These are phyloP conservation scores for Schwanniomyces yamadae DNA, from an alignment of 805 yeast genomes.

Conservation along the genomic window DNA sequence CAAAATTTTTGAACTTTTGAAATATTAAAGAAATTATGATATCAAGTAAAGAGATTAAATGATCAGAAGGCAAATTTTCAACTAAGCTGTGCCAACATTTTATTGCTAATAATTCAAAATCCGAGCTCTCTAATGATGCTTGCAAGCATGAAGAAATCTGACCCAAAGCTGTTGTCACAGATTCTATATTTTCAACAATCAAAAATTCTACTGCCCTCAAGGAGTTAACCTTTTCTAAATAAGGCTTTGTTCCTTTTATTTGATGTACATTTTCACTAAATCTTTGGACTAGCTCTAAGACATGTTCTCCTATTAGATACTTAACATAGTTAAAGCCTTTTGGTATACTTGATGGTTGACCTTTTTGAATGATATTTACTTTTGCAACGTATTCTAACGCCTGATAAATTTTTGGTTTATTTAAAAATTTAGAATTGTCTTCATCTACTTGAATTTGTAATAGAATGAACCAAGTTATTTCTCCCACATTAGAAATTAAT, in stretches of 20 bases:
- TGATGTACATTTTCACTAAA: slow-evolving; percentile 81
- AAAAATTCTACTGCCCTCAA: slow-evolving; percentile 72
- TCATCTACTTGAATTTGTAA: slow-evolving; percentile 32
- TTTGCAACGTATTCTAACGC: slow-evolving; percentile 45
- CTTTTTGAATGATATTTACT: slow-evolving; percentile 18
- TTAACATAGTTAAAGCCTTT: slow-evolving; percentile 24
- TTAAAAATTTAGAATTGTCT: slow-evolving; percentile 24
- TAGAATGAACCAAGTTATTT: slow-evolving; percentile 36
- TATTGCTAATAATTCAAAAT: slow-evolving; percentile 60
- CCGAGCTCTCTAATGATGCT: slow-evolving; percentile 64
- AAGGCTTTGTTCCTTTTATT: slow-evolving; percentile 67
- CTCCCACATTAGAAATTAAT: slow-evolving; percentile 37
- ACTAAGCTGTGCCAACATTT: slow-evolving; percentile 68
- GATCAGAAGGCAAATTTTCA: slow-evolving; percentile 51
- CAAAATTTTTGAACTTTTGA: slow-evolving; percentile 61
- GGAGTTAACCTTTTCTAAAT: slow-evolving; percentile 66
- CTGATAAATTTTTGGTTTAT: slow-evolving; percentile 34
- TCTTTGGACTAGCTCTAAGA: slow-evolving; percentile 72
- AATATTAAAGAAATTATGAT: slow-evolving; percentile 69
- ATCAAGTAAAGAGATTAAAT: slow-evolving; percentile 67
- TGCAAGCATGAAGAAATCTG: slow-evolving; percentile 86
- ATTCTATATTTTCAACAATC: slow-evolving; percentile 54
- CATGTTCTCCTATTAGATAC: slow-evolving; percentile 48
- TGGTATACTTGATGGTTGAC: slow-evolving; percentile 6
- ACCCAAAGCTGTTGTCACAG: slow-evolving; percentile 59